A percentile compares a stretch with the other conserved stretches of the same genome.
These are phyloP conservation scores for Microsporum ferrugineum DNA, from an alignment of 2,329 filamentous ascomycete genomes.

Conservation along the genomic window DNA sequence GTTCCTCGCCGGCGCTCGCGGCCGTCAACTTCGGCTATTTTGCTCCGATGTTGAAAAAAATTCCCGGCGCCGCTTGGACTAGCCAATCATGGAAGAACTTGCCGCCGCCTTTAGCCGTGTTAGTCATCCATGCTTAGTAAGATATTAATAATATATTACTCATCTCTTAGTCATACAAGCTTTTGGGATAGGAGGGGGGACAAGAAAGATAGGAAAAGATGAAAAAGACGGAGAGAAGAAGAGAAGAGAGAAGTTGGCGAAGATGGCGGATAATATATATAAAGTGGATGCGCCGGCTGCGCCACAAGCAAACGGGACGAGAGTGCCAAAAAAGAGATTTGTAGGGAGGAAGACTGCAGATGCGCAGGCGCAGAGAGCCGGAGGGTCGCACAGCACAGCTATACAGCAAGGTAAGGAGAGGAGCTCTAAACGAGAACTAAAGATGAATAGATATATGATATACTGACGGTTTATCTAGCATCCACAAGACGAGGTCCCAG, in stretches of 20 bases:
- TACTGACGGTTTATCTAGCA: slow-evolving; percentile 26
- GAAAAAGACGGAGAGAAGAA: not conserved
- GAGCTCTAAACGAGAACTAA: not conserved
- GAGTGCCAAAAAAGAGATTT: slow-evolving; percentile 83
- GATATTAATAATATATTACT: not conserved
- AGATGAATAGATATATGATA: not conserved
- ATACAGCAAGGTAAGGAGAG: slow-evolving; percentile 29
- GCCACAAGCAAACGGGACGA: slow-evolving; percentile 19
- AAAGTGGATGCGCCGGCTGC: not conserved
- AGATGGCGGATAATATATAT: not conserved
- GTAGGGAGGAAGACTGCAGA: slow-evolving; percentile 67
- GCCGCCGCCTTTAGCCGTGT: not conserved
- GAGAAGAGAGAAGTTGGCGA: not conserved
- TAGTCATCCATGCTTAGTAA: not conserved
- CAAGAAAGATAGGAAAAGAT: not conserved
- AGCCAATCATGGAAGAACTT: not conserved
- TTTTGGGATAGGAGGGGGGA: not conserved
- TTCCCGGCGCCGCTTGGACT: not conserved
- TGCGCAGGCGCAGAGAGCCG: slow-evolving; percentile 42
- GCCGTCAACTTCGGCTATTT: slow-evolving; percentile 2
- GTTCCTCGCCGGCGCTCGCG: not conserved
- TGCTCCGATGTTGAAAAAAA: not conserved
- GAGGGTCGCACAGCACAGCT: slow-evolving; percentile 36
- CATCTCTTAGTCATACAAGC: not conserved
- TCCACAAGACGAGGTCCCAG: slow-evolving; percentile 61